A percentile compares a stretch with the other conserved stretches of the same genome.
phyloP scores from a whole-genome alignment of 805 yeast genomes.

The Metschnikowia reukaufii region DNA sequence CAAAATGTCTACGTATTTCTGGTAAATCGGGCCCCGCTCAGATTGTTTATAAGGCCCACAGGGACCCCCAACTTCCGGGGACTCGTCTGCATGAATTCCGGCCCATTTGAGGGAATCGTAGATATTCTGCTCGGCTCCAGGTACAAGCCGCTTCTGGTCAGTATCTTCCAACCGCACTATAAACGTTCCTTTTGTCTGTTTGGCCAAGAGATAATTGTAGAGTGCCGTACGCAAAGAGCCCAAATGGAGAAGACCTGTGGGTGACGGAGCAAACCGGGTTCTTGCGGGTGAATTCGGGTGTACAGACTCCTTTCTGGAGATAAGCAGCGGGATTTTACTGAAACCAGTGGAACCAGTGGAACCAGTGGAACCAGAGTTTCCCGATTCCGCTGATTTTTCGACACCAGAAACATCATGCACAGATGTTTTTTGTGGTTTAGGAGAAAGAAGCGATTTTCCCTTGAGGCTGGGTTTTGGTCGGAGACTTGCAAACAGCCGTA shows the following conservation, averaged over 20 bases:
- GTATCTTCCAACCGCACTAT: constrained; percentile 88
- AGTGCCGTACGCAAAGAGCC: constrained; percentile 94
- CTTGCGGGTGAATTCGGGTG: constrained; percentile 61
- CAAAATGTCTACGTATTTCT: constrained; percentile 54
- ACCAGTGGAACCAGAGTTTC: too few relatives aligned
- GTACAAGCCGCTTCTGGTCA: constrained; percentile 74
- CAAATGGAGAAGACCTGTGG: constrained; percentile 91
- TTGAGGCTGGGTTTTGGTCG: constrained; percentile 9
- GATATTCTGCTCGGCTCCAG: constrained; percentile 80
- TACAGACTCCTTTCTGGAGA: constrained; percentile 14
- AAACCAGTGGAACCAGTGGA: too few relatives aligned
- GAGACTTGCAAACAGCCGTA: constrained; percentile 15
- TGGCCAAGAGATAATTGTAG: constrained; percentile 83
- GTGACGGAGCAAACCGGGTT: constrained; percentile 97
- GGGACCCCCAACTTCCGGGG: constrained; percentile 60
- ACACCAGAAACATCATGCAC: neutral
- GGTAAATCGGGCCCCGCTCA: constrained; percentile 68
- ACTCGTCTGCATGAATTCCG: constrained; percentile 75
- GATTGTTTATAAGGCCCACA: constrained; percentile 85
- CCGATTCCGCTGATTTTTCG: neutral
- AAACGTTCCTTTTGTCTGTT: constrained; percentile 76
- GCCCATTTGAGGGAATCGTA: constrained; percentile 79
- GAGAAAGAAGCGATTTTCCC: constrained; percentile 2
- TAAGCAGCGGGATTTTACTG: constrained; percentile 6
- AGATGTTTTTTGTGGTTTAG: neutral